Evolutionary conservation across 2,329 filamentous ascomycete species (phyloP), one percentile per base, ranked within the genome.

Genomic region (Xylariaceae sp.): DNA sequence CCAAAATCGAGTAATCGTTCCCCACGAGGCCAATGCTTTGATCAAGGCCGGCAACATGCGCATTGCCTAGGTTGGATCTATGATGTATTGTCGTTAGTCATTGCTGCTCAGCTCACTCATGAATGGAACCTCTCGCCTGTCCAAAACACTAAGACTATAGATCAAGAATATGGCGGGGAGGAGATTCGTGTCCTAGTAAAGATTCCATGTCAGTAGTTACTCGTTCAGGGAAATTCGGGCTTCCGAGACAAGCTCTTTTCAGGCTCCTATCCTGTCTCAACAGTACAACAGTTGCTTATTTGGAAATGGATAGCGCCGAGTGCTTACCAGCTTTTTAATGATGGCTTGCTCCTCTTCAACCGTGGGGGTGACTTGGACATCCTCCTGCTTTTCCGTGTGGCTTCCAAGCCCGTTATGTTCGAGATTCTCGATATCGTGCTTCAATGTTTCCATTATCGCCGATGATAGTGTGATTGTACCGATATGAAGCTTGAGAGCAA

Each of bases 121-220:
- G n/a, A n/a, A n/a, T n/a, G n/a, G n/a, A n/a, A n/a, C n/a, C n/a
- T n/a, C n/a, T n/a, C n/a, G n/a, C 21, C 61, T 51, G 44, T 65
- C 61, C 0, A 67, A 53, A 10, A 64, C 64, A 19, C 59, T 64
- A 6, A 66, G 49, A 2, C 62, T 56, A 42, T 65, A 66, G 8
- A 61, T 62, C 41, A 47, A 14, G 25, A 57, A 58, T 16, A 56
- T 49, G 43, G 55, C 44, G 4, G 55, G 55, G 53, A 57, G 55
- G 10, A 58, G 40, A 10, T 45, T 44, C 45, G 50, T 50, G 43
- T 58, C 55, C n/a, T n/a, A n/a, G n/a, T n/a, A n/a, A n/a, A n/a
- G n/a, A n/a, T n/a, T n/a, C n/a, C n/a, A n/a, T n/a, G n/a, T n/a
- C n/a, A n/a, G n/a, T n/a, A n/a, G n/a, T n/a, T n/a, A n/a, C n/a